Percentiles rank a stretch among this genome's conserved stretches.
Evolutionary conservation across 148 eudicot genomes (phyloP).

Genomic region (Arctostaphylos glauca): DNA sequence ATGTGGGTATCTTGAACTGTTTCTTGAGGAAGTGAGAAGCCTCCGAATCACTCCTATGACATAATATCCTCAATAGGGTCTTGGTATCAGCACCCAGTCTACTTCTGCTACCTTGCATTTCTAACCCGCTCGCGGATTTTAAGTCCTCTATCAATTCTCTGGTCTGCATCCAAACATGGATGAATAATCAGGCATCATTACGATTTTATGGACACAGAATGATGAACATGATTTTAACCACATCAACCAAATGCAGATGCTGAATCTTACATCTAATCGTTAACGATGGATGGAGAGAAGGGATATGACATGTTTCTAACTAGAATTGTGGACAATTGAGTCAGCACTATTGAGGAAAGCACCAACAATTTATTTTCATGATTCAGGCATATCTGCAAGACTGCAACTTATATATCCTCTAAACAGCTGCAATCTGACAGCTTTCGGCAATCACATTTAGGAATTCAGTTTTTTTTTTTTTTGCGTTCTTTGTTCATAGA

Average conservation of each 20-base stretch:
- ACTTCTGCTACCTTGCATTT: conserved; percentile 61
- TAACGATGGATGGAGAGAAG: background rate
- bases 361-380: background rate
- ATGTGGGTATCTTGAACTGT: conserved; percentile 92
- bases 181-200: background rate
- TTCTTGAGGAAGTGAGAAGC: conserved; percentile 97
- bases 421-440: background rate
- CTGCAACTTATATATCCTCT: background rate
- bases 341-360: background rate
- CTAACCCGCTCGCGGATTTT: conserved; percentile 64
- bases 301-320: background rate
- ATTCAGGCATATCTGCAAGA: background rate
- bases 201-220: background rate
- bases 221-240: background rate
- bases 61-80: conserved; percentile 76
- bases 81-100: conserved; percentile 77
- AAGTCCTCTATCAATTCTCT: conserved; percentile 90
- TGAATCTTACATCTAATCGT: background rate
- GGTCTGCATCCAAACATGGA: conserved; percentile 54
- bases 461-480: background rate
- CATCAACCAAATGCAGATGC: background rate
- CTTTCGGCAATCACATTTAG: background rate
- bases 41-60: conserved; percentile 89
- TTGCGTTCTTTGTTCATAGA: background rate
- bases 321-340: background rate